Percentiles rank a stretch among this genome's conserved stretches.
These are phyloP conservation scores for Fusarium goolgardi DNA, from an alignment of 2,329 filamentous ascomycete species.

Conservation along the genomic window DNA sequence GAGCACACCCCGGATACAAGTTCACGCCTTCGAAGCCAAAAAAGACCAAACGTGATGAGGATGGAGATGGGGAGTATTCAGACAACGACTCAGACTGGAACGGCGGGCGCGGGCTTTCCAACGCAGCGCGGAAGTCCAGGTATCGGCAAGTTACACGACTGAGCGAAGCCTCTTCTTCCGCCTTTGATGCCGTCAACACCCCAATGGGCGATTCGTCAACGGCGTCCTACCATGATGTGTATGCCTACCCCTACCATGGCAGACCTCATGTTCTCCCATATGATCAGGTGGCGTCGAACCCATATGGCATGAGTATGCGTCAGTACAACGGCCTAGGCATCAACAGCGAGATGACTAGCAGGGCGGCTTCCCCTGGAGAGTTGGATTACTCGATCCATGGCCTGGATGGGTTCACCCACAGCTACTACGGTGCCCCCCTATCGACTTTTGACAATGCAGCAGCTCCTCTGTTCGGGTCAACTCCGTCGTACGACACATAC, in stretches of 20 bases:
- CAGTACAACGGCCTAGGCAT: conserved; percentile 23
- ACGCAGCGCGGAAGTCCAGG: conserved; percentile 18
- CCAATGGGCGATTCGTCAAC: conserved; percentile 13
- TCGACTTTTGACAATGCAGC: conserved; percentile 17
- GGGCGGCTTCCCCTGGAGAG: conserved; percentile 38
- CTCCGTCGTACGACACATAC: conserved; percentile 22
- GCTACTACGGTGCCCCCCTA: conserved; percentile 22
- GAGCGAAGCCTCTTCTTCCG: conserved; percentile 36
- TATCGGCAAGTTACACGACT: conserved; percentile 31
- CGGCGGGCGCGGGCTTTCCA: conserved; percentile 10
- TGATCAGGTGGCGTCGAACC: conserved; percentile 21
- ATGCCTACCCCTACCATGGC: conserved; percentile 28
- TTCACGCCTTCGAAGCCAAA: conserved; percentile 84
- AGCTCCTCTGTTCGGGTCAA: conserved; percentile 19
- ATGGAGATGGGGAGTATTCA: conserved; percentile 28
- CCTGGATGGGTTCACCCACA: conserved; percentile 24
- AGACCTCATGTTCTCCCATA: conserved; percentile 28
- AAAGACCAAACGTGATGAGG: conserved; percentile 54
- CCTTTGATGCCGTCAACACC: conserved; percentile 22
- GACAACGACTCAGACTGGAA: conserved; percentile 44
- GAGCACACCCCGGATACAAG: conserved; percentile 91
- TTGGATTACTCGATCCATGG: conserved; percentile 32
- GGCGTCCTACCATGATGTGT: conserved; percentile 28
- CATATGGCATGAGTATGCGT: conserved; percentile 27
- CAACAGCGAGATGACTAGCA: conserved; percentile 25